Percentiles rank a stretch among this genome's conserved stretches.
These are phyloP conservation scores for Lithohypha guttulata DNA, from an alignment of 2,329 filamentous ascomycete species.

Conservation along the genomic window DNA sequence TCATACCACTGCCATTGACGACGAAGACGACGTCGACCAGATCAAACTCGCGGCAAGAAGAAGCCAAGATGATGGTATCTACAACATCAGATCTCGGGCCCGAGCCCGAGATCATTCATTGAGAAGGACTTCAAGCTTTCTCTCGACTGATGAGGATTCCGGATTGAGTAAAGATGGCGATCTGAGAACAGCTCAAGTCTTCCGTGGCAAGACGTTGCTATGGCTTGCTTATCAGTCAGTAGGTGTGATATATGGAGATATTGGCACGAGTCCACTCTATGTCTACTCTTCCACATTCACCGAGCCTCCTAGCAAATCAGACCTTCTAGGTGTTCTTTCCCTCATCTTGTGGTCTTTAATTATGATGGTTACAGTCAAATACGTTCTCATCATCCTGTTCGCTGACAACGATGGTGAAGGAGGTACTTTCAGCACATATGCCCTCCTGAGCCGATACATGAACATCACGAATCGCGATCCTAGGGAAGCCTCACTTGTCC, in stretches of 20 bases:
- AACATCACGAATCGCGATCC: constrained; percentile 45
- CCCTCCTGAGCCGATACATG: constrained; percentile 41
- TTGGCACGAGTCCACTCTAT: constrained; percentile 48
- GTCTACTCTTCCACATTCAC: constrained; percentile 46
- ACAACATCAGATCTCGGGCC: constrained; percentile 18
- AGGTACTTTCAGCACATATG: constrained; percentile 46
- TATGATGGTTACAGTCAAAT: constrained; percentile 49
- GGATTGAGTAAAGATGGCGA: constrained; percentile 18
- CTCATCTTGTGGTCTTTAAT: constrained; percentile 46
- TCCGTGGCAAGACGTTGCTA: constrained; percentile 22
- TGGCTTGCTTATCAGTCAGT: constrained; percentile 45
- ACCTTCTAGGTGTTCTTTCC: constrained; percentile 44
- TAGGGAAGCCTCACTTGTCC: constrained; percentile 35
- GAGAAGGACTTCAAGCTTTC: background rate
- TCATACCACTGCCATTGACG: background rate
- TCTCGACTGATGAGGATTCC: constrained; percentile 17
- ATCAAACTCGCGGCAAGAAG: background rate
- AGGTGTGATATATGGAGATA: constrained; percentile 51
- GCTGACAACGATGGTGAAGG: constrained; percentile 50
- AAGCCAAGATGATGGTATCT: constrained; percentile 16
- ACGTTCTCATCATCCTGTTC: constrained; percentile 42
- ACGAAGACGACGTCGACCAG: background rate
- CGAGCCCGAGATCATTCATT: background rate
- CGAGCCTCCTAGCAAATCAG: constrained; percentile 32
- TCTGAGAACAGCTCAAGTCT: constrained; percentile 21